Conservation (phyloP, 106 monocot species). For the Chionographis japonica region DNA sequence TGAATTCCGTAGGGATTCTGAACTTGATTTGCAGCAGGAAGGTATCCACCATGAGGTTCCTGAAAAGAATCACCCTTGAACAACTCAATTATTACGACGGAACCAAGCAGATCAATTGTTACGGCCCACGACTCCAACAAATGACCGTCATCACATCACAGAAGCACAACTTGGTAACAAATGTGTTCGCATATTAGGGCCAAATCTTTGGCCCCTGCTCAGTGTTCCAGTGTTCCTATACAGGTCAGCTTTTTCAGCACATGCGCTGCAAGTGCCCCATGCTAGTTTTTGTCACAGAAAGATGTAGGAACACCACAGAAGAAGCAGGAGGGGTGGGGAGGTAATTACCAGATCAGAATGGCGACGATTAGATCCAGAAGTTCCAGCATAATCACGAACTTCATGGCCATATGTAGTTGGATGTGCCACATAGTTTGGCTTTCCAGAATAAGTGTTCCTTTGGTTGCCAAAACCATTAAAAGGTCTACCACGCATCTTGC, state of each 20-base stretch:
- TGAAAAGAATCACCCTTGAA: constrained; percentile 3
- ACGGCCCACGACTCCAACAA: too few relatives aligned
- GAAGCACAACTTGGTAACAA: too few relatives aligned
- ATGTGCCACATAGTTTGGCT: neutral
- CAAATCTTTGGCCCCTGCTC: too few relatives aligned
- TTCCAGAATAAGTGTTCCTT: constrained; percentile 16
- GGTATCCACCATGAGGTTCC: constrained; percentile 52
- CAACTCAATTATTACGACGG: too few relatives aligned
- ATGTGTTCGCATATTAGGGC: too few relatives aligned
- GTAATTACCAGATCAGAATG: constrained; percentile 36
- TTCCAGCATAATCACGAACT: constrained; percentile 19
- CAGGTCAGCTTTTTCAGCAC: too few relatives aligned
- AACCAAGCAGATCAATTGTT: too few relatives aligned
- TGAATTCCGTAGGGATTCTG: constrained; percentile 21
- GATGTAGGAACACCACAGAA: neutral
- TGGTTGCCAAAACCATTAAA: constrained; percentile 5
- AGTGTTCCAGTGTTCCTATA: too few relatives aligned
- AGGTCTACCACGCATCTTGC: constrained; percentile 4
- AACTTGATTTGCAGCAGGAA: constrained; percentile 28
- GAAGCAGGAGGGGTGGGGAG: constrained; percentile 1
- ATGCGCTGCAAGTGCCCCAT: too few relatives aligned
- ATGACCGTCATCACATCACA: too few relatives aligned
- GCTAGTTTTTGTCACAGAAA: neutral
- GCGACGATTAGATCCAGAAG: constrained; percentile 17
- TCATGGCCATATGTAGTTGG: constrained; percentile 3